Percentiles rank a stretch among this genome's conserved stretches.
phyloP scores from a whole-genome alignment of 1,284 basidiomycete species.

The Ustanciosporium gigantosporum region DNA sequence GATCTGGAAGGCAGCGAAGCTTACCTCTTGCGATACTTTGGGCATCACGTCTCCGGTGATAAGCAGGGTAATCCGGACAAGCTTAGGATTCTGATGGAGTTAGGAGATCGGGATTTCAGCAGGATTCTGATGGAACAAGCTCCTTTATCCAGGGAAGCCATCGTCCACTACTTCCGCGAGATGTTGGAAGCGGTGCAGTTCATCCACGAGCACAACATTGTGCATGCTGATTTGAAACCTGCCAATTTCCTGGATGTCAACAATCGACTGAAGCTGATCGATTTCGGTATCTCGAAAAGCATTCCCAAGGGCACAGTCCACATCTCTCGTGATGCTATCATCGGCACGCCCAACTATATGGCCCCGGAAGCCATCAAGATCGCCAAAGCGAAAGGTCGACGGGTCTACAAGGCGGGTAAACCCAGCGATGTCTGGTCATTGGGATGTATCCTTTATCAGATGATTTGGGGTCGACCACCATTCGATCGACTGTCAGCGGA shows the following conservation, averaged over 20 bases:
- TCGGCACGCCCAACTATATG: constrained; percentile 61
- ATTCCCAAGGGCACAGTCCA: constrained; percentile 63
- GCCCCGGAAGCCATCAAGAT: constrained; percentile 60
- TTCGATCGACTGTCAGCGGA: constrained; percentile 86
- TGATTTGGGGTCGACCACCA: constrained; percentile 88
- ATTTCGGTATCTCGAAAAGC: constrained; percentile 95
- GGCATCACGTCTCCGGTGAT: constrained; percentile 50
- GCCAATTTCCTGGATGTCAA: constrained; percentile 77
- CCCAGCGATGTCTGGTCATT: constrained; percentile 87
- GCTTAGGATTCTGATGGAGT: constrained; percentile 58
- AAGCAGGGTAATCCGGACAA: constrained; percentile 27
- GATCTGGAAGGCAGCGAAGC: constrained; percentile 47
- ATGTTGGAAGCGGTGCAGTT: constrained; percentile 61
- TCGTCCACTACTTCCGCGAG: constrained; percentile 54
- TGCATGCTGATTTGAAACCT: constrained; percentile 59
- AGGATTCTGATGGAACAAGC: constrained; percentile 41
- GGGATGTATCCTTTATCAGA: constrained; percentile 94
- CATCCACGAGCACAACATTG: constrained; percentile 56
- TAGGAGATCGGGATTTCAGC: constrained; percentile 58
- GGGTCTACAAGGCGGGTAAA: constrained; percentile 61
- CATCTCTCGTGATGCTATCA: constrained; percentile 57
- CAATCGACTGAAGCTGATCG: constrained; percentile 86
- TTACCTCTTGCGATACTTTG: constrained; percentile 58
- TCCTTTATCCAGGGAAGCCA: constrained; percentile 37
- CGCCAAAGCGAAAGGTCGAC: constrained; percentile 52